Base-by-base conservation (phyloP, 2,329 filamentous ascomycete species). In the Cryphonectria carpinicola region DNA sequence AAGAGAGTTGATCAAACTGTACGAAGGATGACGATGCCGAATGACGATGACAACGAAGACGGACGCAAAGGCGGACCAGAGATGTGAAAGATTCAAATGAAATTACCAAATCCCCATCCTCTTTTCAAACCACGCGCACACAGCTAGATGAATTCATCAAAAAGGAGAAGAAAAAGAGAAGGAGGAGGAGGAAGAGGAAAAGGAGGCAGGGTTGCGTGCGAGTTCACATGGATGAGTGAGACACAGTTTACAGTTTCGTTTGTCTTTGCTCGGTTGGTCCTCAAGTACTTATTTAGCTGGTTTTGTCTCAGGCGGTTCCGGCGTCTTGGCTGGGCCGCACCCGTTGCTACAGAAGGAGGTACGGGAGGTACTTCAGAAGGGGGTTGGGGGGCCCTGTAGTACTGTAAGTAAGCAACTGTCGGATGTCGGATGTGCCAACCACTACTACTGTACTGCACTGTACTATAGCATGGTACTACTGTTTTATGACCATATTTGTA, bases 241-340 rank as follows among this genome's bases (percentile, higher is more conserved):
- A 58, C 54, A 58, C 54, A 35, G 52, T 28, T 32, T 35, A 25
- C n/a, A 28, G 52, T 54, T 13, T 46, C 14, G 43, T 14, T 6
- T 49, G 17, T 22, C 7, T n/a, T 49, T 39, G 37, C 37, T 39
- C 37, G 46, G 22, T 10, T n/a, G 46, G 19, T 49, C 46, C 43
- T 46, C 4, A 32, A 32, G 32, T 32, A 32, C 4, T 32, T 49
- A 32, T 32, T 32, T 49, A 10, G 46, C 17, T 22, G 46, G 19
- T 22, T 49, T 6, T 58, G 56, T 61, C 58, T 61, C 58, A 37
- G 58, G 35, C 58, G 58, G 58, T 35, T 37, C 58, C 58, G 58
- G 54, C 28, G 54, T 58, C 49, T 11, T 54, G 49, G 54, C 14
- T 10, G 25, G 49, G 49, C 52, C 52, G 54, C 14, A 2, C 46